Evolutionary conservation across 225 moss, liverwort and hornwort genomes (phyloP), one percentile per base, ranked within the genome.

Genomic region (Pleurozium schreberi): DNA sequence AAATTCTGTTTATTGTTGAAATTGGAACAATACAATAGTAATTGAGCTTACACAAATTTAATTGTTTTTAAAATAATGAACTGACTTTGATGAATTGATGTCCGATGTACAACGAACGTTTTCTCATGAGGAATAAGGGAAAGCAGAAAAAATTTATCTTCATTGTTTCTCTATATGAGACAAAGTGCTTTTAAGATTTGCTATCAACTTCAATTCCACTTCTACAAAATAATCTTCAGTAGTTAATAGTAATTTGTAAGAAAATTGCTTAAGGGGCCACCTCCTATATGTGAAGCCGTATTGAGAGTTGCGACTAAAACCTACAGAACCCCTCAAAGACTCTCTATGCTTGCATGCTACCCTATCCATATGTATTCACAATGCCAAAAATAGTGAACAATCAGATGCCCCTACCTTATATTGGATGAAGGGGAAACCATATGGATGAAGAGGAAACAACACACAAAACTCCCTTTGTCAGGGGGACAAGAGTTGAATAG

Each of bases 261-360:
- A 38, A 55, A 14, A 36, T 9, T 53, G 0, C 3, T 14, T 30
- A 4, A 49, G 0, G 6, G 6, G 1, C 18, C 18, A 47, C 10
- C 7, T 11, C 4, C 2, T 11, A 0, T 49, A 1, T 10, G 4
- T 27, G 1, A n/a, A 78, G 57, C 23, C 25, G 27, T 38, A 4
- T 57, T 57, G 0, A 78, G 4, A 57, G 3, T 9, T 55, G 8
- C 38, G 36, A 76, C 14, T 36, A 76, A n/a, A n/a, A 36, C 3
- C 8, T 5, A 21, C 7, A 50, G 49, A 0, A 5, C 20, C 1
- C 7, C 2, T 34, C 3, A 1, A 75, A 52, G 21, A 19, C 2
- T 34, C 5, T 76, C 5, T 5, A 1, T 77, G 0, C 38, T 1
- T 34, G 1, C 52, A 52, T 14, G 13, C 34, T 76, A 13, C 9